Evolutionary conservation across 2,329 filamentous ascomycete genomes (phyloP).

Genomic region (Clarireedia sp.): DNA sequence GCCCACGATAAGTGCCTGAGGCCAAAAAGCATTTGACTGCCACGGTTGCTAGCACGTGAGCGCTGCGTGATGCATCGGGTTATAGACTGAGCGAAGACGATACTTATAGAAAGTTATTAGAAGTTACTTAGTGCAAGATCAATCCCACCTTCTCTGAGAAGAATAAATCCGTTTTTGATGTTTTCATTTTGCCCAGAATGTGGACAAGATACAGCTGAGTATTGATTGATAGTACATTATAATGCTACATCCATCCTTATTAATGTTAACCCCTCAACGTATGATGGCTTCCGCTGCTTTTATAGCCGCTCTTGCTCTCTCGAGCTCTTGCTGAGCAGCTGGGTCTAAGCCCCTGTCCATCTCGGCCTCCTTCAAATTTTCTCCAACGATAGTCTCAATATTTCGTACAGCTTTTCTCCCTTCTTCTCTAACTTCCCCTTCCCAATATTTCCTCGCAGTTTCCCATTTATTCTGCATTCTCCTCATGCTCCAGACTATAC

Average conservation of each 20-base stretch:
- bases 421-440: constrained; percentile 59
- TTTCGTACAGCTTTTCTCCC: constrained; percentile 54
- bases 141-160: no score
- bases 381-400: constrained; percentile 44
- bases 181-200: no score
- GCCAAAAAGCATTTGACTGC: not conserved
- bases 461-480: constrained; percentile 58
- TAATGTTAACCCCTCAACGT: constrained; percentile 1
- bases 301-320: constrained; percentile 1
- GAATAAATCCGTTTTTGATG: no score
- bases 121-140: no score
- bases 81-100: no score
- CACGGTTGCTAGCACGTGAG: no score
- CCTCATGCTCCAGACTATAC: constrained; percentile 50
- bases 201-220: not conserved
- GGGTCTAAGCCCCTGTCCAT: constrained; percentile 2
- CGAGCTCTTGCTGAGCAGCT: not conserved
- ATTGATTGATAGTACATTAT: constrained; percentile 8
- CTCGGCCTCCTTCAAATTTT: constrained; percentile 6
- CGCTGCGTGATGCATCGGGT: no score
- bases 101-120: no score
- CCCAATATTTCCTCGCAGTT: constrained; percentile 51
- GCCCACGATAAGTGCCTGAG: not conserved
- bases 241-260: constrained; percentile 7
- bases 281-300: constrained; percentile 5